phyloP scores from a whole-genome alignment of 164 flowering plant species.

The Stephania yunnanensis region DNA sequence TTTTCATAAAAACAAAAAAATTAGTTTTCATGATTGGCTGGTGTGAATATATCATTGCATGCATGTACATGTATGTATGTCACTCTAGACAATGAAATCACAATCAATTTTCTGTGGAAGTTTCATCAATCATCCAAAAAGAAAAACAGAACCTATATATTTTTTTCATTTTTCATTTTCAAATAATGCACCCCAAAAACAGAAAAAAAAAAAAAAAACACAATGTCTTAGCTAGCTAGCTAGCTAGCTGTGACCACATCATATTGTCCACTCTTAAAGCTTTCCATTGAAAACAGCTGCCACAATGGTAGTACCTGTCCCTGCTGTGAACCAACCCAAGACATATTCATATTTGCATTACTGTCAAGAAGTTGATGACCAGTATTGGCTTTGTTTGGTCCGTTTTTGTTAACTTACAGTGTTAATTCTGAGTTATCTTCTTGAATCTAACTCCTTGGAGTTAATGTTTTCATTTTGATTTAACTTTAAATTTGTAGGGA shows the following conservation, averaged over 20 bases:
- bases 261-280: not conserved
- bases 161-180: not conserved
- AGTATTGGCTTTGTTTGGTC: not conserved
- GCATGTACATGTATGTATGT: not conserved
- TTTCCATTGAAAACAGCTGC: not conserved
- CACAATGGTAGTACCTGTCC: not conserved
- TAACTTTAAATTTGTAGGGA: too few species aligned
- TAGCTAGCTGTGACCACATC: too few species aligned
- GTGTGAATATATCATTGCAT: not conserved
- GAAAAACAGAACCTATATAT: not conserved
- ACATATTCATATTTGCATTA: conserved; percentile 1
- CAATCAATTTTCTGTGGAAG: not conserved
- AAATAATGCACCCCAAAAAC: not conserved
- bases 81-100: not conserved
- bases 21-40: not conserved
- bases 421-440: too few species aligned
- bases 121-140: not conserved
- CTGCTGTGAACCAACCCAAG: not conserved
- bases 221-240: not conserved
- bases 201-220: too few species aligned
- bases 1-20: too few species aligned
- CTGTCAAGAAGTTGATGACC: not conserved
- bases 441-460: too few species aligned
- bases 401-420: too few species aligned
- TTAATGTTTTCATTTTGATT: too few species aligned